Evolutionary conservation across 768 basidiomycete genomes (phyloP).

Genomic region (Agrocybe praecox): DNA sequence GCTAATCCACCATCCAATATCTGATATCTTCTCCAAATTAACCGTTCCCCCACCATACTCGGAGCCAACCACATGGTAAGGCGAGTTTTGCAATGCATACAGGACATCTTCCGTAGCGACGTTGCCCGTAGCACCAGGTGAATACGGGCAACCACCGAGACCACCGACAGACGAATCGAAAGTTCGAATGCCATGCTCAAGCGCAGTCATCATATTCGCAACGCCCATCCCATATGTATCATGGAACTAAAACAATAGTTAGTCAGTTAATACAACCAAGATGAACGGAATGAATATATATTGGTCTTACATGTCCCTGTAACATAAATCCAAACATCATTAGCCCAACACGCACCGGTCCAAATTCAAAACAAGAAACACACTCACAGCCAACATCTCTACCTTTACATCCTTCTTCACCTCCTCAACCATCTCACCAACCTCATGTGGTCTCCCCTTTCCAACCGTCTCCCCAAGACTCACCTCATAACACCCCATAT

Average conservation of each 20-base stretch:
- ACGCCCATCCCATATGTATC: slow-evolving; percentile 88
- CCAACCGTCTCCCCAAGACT: slow-evolving; percentile 94
- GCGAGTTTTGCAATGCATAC: slow-evolving; percentile 74
- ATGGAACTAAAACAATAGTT: no score
- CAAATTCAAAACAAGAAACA: no score
- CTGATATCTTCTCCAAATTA: slow-evolving; percentile 69
- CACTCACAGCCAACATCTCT: slow-evolving; percentile 64
- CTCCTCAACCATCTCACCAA: slow-evolving; percentile 69
- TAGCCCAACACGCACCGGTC: not conserved
- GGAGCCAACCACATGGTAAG: slow-evolving; percentile 53
- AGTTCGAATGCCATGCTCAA: slow-evolving; percentile 75
- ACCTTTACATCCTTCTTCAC: slow-evolving; percentile 65
- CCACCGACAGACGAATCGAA: slow-evolving; percentile 87
- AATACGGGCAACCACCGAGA: slow-evolving; percentile 94
- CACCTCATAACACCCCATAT: slow-evolving; percentile 96
- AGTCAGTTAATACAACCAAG: not conserved
- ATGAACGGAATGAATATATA: not conserved
- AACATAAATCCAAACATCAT: slow-evolving; percentile 1
- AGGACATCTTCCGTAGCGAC: slow-evolving; percentile 93
- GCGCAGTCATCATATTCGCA: slow-evolving; percentile 72
- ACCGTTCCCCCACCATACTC: slow-evolving; percentile 32
- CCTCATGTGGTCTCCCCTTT: slow-evolving; percentile 72
- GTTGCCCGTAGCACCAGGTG: slow-evolving; percentile 94
- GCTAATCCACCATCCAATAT: slow-evolving; percentile 85
- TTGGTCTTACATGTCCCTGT: slow-evolving; percentile 58